These are phyloP conservation scores for Diplocarpon rosae DNA, from an alignment of 2,329 filamentous ascomycete genomes.

Conservation along the genomic window DNA sequence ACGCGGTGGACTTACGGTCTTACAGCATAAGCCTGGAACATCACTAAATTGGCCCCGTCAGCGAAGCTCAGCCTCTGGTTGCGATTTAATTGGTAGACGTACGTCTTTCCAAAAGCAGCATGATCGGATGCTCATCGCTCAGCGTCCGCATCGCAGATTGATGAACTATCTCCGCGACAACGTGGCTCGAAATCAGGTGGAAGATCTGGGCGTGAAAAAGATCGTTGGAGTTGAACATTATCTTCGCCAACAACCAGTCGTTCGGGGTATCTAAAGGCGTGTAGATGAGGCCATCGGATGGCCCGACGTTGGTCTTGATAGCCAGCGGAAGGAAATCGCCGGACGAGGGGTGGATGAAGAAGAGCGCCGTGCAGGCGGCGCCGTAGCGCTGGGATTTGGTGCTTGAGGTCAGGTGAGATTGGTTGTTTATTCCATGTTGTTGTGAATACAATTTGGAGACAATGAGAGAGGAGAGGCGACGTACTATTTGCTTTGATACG, in stretches of 20 bases:
- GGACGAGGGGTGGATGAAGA: conserved; percentile 33
- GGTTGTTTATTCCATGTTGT: too few species aligned
- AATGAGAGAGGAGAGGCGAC: too few species aligned
- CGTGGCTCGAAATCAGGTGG: conserved; percentile 35
- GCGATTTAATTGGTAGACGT: background rate
- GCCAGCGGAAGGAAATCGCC: conserved; percentile 37
- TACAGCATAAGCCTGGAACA: conserved; percentile 8
- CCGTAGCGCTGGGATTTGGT: conserved; percentile 25
- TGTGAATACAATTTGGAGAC: too few species aligned
- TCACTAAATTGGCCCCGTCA: conserved; percentile 3
- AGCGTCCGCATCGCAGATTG: conserved; percentile 36
- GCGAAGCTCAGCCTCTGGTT: background rate
- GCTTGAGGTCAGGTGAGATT: conserved; percentile 2
- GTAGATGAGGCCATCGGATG: conserved; percentile 31
- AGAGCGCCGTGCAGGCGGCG: conserved; percentile 35
- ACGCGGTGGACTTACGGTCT: conserved; percentile 3
- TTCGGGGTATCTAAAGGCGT: conserved; percentile 33
- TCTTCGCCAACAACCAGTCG: conserved; percentile 42
- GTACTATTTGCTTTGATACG: conserved; percentile 24
- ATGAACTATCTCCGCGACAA: conserved; percentile 33
- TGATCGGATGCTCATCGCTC: conserved; percentile 35
- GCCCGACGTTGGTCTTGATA: conserved; percentile 35
- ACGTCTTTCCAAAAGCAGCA: conserved; percentile 9
- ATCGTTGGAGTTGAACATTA: conserved; percentile 38
- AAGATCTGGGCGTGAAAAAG: conserved; percentile 35